A percentile compares a stretch with the other conserved stretches of the same genome.
Evolutionary conservation across 1,284 basidiomycete genomes (phyloP).

Genomic region (Malassezia equina): DNA sequence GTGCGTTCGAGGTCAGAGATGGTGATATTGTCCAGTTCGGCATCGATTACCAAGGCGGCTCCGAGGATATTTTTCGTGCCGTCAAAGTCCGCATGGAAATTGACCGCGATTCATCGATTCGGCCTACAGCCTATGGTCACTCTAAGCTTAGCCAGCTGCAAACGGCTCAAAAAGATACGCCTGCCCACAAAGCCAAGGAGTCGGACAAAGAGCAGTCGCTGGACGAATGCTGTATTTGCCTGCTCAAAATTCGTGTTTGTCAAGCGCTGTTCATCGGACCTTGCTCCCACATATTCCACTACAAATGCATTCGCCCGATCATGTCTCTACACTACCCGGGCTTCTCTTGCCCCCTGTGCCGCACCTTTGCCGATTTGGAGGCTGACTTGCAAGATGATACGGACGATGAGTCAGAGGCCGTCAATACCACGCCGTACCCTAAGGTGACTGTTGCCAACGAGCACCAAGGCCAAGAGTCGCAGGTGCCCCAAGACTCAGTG

Average conservation of each 20-base stretch:
- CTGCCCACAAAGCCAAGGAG: constrained; percentile 5
- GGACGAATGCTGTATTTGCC: constrained; percentile 49
- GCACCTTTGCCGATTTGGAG: constrained; percentile 74
- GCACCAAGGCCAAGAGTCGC: neutral
- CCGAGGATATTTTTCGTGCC: constrained; percentile 93
- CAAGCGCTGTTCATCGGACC: constrained; percentile 89
- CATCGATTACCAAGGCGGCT: constrained; percentile 94
- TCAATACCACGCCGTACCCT: neutral
- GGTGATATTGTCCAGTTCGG: constrained; percentile 92
- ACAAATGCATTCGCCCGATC: constrained; percentile 90
- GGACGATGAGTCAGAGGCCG: constrained; percentile 24
- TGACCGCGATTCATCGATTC: constrained; percentile 71
- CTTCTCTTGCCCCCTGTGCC: constrained; percentile 87
- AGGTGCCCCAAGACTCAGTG: neutral
- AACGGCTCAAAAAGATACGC: constrained; percentile 26
- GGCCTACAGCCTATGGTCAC: constrained; percentile 83
- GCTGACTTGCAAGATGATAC: constrained; percentile 69
- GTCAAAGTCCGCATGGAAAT: constrained; percentile 90
- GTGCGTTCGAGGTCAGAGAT: constrained; percentile 72
- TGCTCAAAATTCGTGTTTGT: constrained; percentile 85
- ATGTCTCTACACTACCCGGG: constrained; percentile 75
- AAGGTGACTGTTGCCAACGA: neutral
- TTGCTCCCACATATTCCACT: constrained; percentile 85
- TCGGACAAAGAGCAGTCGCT: constrained; percentile 8
- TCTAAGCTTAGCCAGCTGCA: constrained; percentile 71